A percentile compares a stretch with the other conserved stretches of the same genome.
phyloP scores from a whole-genome alignment of 306 rosid species.

The Geum urbanum region DNA sequence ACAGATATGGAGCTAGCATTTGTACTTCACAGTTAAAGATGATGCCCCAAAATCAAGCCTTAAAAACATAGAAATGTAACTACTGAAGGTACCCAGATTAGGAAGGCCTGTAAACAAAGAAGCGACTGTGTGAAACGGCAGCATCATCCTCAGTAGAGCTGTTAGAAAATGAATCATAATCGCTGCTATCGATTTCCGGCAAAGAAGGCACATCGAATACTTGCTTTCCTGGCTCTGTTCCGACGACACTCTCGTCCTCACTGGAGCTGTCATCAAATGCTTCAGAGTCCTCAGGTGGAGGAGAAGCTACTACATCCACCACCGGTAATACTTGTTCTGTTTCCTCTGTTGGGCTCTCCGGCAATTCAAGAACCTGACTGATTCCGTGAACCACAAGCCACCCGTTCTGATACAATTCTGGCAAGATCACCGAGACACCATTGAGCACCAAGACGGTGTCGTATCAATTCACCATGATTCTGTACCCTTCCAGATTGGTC shows the following conservation, averaged over 20 bases:
- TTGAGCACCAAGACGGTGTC: slow-evolving; percentile 30
- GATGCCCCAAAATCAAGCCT: too few species aligned
- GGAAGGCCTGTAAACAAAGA: slow-evolving; percentile 34
- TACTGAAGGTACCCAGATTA: slow-evolving; percentile 10
- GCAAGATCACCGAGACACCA: slow-evolving; percentile 33
- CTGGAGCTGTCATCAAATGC: background rate
- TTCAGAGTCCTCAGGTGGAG: slow-evolving; percentile 1
- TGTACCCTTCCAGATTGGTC: slow-evolving; percentile 36
- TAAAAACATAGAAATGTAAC: background rate
- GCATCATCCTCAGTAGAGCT: background rate
- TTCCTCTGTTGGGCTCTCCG: background rate
- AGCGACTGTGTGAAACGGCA: slow-evolving; percentile 26
- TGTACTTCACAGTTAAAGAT: background rate
- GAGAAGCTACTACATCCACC: background rate
- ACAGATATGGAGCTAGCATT: background rate
- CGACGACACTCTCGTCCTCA: background rate
- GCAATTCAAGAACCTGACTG: slow-evolving; percentile 24
- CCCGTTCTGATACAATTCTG: slow-evolving; percentile 31
- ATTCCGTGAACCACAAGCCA: slow-evolving; percentile 46
- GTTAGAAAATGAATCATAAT: background rate
- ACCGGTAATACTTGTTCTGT: background rate
- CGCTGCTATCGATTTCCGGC: background rate
- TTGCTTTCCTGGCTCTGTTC: background rate
- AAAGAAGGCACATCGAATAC: background rate
- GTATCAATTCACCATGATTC: slow-evolving; percentile 29